Evolutionary conservation across 2,329 filamentous ascomycete species (phyloP).

Genomic region (Claviceps pazoutovae): DNA sequence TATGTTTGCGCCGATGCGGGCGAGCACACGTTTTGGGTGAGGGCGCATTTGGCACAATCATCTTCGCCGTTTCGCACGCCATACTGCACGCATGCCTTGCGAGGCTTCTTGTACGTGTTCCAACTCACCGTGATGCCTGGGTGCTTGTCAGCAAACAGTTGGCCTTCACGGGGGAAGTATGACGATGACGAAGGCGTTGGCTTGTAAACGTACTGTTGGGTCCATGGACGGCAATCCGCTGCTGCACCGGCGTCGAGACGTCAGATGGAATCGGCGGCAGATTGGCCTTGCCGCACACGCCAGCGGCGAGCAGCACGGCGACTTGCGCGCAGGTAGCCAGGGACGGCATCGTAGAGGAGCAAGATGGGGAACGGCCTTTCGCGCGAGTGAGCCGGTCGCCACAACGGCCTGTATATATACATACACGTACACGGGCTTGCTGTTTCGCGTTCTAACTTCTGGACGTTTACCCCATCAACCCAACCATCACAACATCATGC

Average conservation of each 20-base stretch:
- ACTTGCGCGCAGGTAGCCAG: background rate
- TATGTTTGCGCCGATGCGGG: conserved; percentile 32
- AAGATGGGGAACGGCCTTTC: too few relatives aligned
- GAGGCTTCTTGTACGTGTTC: conserved; percentile 39
- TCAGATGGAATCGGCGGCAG: conserved; percentile 34
- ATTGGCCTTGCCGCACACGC: conserved; percentile 10
- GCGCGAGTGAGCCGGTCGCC: too few relatives aligned
- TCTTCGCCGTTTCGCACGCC: conserved; percentile 23
- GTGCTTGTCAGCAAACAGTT: background rate
- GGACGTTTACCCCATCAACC: too few relatives aligned
- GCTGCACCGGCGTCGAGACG: conserved; percentile 38
- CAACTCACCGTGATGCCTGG: conserved; percentile 38
- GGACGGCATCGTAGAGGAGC: background rate
- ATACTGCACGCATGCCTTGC: conserved; percentile 35
- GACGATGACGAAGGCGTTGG: too few relatives aligned
- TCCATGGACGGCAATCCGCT: conserved; percentile 36
- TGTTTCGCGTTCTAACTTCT: too few relatives aligned
- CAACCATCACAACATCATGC: too few relatives aligned
- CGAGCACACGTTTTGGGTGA: conserved; percentile 30
- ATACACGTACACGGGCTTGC: too few relatives aligned
- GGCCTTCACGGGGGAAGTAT: background rate
- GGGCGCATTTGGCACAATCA: conserved; percentile 8
- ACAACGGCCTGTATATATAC: too few relatives aligned
- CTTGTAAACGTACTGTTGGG: conserved; percentile 26
- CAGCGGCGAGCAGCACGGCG: conserved; percentile 2